Evolutionary conservation across 208 protist genomes (phyloP).

Genomic region (Acanthamoeba royreba): DNA sequence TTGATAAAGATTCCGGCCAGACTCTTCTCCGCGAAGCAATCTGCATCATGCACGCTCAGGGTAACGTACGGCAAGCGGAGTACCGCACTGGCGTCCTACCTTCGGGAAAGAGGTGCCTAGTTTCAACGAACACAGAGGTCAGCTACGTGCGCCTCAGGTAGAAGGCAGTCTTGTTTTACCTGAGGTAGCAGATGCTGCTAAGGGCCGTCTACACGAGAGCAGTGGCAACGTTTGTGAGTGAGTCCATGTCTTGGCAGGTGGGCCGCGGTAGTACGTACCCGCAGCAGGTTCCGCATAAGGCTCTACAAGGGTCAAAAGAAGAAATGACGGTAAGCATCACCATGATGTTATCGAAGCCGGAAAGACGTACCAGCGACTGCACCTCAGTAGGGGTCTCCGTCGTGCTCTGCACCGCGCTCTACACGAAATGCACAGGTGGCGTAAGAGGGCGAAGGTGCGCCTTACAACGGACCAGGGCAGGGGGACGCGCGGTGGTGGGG

Average conservation of each 20-base stretch:
- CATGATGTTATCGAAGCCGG: neutral
- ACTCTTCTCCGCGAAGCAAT: slow-evolving; percentile 13
- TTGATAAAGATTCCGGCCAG: slow-evolving; percentile 26
- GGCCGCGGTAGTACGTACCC: neutral
- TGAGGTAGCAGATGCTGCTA: slow-evolving; percentile 16
- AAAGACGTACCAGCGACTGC: slow-evolving; percentile 9
- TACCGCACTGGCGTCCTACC: no score
- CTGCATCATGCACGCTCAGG: no score
- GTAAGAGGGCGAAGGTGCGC: no score
- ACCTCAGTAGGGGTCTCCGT: slow-evolving; percentile 1
- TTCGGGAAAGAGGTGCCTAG: slow-evolving; percentile 26
- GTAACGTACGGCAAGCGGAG: no score
- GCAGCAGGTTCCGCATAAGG: slow-evolving; percentile 16
- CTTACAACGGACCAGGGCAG: no score
- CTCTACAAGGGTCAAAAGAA: neutral
- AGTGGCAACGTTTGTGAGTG: neutral
- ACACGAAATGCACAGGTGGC: no score
- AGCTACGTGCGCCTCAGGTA: neutral
- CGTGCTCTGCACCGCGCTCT: neutral
- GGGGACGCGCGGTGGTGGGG: no score
- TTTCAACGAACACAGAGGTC: neutral
- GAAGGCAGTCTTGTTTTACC: neutral
- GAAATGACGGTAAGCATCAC: neutral
- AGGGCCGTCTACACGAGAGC: neutral
- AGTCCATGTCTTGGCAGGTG: no score